Conservation (phyloP, 352 stramenopile genomes). For the Phytophthora rubi region DNA sequence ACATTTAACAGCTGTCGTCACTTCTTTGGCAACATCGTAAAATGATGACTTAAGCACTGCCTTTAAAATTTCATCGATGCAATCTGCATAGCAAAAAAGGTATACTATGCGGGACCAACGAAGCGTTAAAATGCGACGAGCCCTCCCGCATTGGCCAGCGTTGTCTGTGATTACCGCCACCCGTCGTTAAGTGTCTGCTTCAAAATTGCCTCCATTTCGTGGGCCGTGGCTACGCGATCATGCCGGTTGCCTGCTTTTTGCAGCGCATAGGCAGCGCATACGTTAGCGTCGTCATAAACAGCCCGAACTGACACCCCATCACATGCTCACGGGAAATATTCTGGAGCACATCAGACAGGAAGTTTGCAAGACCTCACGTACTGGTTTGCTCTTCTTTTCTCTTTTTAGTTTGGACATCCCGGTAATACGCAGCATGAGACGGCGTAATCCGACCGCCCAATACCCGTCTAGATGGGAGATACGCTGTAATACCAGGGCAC, state of each 20-base stretch:
- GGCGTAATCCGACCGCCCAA: background rate
- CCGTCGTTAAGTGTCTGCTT: background rate
- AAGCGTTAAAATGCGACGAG: conserved; percentile 1
- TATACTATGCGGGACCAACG: background rate
- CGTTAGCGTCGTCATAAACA: conserved; percentile 1
- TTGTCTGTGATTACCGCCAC: conserved; percentile 8
- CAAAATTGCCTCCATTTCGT: conserved; percentile 17
- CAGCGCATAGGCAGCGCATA: conserved; percentile 16
- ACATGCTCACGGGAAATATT: conserved; percentile 15
- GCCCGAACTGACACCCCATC: conserved; percentile 6
- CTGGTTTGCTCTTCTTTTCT: background rate
- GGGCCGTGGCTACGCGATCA: conserved; percentile 6
- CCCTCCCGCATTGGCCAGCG: conserved; percentile 11
- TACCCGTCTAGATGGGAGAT: conserved; percentile 3
- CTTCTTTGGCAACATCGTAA: background rate
- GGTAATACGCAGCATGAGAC: background rate
- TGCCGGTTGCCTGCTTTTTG: background rate
- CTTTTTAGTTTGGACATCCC: conserved; percentile 1
- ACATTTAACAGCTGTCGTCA: conserved; percentile 4
- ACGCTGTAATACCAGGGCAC: conserved; percentile 1
- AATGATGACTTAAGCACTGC: conserved; percentile 4
- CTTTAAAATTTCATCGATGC: conserved; percentile 1
- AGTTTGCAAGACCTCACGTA: conserved; percentile 5
- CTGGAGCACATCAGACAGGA: conserved; percentile 18
- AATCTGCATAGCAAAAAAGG: conserved; percentile 6